Evolutionary conservation across 306 rosid species (phyloP).

Genomic region (Malus fusca): DNA sequence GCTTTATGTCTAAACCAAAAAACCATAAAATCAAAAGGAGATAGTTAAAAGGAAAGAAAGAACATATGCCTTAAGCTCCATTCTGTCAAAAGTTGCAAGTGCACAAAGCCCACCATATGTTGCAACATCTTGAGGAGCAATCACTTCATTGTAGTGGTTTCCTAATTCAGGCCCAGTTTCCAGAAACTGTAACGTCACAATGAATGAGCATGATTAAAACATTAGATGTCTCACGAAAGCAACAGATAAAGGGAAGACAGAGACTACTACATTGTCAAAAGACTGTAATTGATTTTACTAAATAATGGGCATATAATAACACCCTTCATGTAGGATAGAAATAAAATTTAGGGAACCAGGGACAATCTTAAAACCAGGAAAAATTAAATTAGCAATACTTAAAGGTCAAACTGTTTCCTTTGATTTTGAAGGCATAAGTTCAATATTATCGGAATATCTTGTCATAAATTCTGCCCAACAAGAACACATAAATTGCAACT

Average conservation of each 20-base stretch:
- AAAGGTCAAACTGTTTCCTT: neutral
- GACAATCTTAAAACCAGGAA: neutral
- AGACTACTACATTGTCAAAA: neutral
- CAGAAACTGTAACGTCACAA: constrained; percentile 58
- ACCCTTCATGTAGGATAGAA: neutral
- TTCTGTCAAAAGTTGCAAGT: constrained; percentile 89
- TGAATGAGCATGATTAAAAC: neutral
- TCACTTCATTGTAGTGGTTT: constrained; percentile 77
- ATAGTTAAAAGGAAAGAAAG: constrained; percentile 7
- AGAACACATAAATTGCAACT: neutral
- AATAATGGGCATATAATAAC: neutral
- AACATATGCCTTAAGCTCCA: constrained; percentile 75
- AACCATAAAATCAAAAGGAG: neutral
- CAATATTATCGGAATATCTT: neutral
- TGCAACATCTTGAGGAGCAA: constrained; percentile 96
- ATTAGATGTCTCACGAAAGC: neutral
- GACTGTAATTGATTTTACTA: neutral
- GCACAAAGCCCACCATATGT: constrained; percentile 99
- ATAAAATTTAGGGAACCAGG: neutral
- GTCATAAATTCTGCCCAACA: neutral
- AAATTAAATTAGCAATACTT: neutral
- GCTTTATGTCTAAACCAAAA: neutral
- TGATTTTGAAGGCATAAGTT: neutral
- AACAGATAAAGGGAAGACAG: neutral
- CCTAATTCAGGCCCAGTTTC: constrained; percentile 76